Conservation (phyloP, 179 eudicot species). For the Nepenthes alata region DNA sequence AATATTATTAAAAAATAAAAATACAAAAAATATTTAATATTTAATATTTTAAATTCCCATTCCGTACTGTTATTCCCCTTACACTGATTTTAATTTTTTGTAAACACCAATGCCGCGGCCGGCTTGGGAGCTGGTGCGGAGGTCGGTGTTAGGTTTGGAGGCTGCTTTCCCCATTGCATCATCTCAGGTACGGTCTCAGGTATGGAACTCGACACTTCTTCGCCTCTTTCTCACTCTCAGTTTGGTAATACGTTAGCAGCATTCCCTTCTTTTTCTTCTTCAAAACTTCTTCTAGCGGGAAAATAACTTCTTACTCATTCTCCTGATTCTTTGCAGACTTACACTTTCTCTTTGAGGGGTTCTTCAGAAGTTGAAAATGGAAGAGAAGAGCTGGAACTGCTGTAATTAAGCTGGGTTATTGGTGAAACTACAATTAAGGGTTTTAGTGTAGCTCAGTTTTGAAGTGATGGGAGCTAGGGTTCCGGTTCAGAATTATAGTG, state of each 20-base stretch:
- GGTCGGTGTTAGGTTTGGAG: constrained; percentile 27
- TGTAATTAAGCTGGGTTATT: not conserved
- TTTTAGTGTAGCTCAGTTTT: not conserved
- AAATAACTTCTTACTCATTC: not conserved
- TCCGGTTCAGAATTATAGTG: constrained; percentile 41
- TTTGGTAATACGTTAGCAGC: constrained; percentile 14
- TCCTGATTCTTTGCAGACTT: too few species aligned
- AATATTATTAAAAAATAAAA: too few species aligned
- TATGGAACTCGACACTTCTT: constrained; percentile 9
- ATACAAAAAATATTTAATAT: too few species aligned
- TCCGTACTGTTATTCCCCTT: too few species aligned
- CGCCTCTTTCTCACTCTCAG: not conserved
- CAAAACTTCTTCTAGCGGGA: not conserved
- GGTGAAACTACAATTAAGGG: not conserved
- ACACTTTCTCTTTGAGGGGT: not conserved
- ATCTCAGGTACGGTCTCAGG: constrained; percentile 20
- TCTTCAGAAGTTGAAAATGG: not conserved
- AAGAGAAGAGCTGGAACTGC: not conserved
- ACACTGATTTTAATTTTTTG: too few species aligned
- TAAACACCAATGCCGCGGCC: not conserved
- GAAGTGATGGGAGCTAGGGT: constrained; percentile 50
- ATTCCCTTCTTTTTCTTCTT: not conserved
- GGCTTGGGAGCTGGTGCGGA: constrained; percentile 25
- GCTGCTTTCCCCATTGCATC: not conserved
- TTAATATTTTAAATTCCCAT: too few species aligned